Conservation (phyloP, 2,329 filamentous ascomycete genomes). For the Claviceps monticola region DNA sequence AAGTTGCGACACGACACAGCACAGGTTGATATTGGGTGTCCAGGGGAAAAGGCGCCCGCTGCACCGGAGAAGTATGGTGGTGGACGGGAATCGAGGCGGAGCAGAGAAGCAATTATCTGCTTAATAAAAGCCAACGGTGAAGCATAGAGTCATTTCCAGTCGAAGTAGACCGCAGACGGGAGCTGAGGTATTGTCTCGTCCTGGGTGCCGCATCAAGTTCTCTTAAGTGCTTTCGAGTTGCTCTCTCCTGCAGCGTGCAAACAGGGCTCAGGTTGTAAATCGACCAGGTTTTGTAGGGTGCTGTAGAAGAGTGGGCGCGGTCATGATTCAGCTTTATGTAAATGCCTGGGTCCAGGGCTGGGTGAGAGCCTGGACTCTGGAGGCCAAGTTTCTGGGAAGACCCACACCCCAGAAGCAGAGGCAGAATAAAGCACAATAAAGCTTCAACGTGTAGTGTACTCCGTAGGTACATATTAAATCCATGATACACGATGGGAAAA, state of each 20-base stretch:
- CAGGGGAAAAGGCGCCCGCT: not conserved
- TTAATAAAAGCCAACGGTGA: not conserved
- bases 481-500: too few species aligned
- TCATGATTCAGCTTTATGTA: not conserved
- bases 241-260: not conserved
- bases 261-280: not conserved
- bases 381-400: too few species aligned
- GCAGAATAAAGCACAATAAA: too few species aligned
- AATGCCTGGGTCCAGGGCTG: too few species aligned
- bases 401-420: too few species aligned
- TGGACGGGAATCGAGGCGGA: not conserved
- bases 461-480: too few species aligned
- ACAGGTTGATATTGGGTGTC: not conserved
- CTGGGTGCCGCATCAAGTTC: not conserved
- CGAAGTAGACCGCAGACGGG: not conserved
- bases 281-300: not conserved
- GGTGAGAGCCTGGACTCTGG: too few species aligned
- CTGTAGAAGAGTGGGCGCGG: not conserved
- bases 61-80: not conserved
- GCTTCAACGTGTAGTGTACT: too few species aligned
- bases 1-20: not conserved
- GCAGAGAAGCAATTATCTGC: slow-evolving; percentile 1
- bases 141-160: not conserved
- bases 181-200: not conserved
- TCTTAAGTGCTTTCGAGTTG: not conserved